A percentile compares a stretch with the other conserved stretches of the same genome.
Evolutionary conservation across 371 early-diverging fungal genomes (phyloP).

Genomic region (Rhizoclosmatium hyalinum): DNA sequence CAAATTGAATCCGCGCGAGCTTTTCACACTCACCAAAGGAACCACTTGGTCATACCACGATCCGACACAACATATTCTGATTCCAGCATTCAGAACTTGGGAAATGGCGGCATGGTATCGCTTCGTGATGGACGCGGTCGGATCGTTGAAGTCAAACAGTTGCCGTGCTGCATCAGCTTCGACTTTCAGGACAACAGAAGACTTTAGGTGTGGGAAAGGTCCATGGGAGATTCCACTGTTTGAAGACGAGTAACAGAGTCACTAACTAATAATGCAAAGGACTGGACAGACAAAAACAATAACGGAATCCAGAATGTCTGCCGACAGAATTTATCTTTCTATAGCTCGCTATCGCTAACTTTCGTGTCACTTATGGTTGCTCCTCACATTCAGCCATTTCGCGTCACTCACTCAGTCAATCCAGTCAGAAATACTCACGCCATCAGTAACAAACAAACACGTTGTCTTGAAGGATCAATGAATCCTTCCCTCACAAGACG

Average conservation of each 20-base stretch:
- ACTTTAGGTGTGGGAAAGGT: slow-evolving; percentile 82
- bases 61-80: slow-evolving; percentile 74
- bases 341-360: too few relatives aligned
- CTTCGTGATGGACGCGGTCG: slow-evolving; percentile 66
- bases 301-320: neutral
- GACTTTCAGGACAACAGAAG: slow-evolving; percentile 83
- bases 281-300: neutral
- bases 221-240: slow-evolving; percentile 46
- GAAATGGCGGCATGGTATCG: slow-evolving; percentile 73
- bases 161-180: slow-evolving; percentile 92
- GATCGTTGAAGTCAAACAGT: slow-evolving; percentile 89
- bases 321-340: neutral
- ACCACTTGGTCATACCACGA: slow-evolving; percentile 93
- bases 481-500: slow-evolving; percentile 71
- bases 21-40: slow-evolving; percentile 51
- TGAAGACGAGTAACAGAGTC: too few relatives aligned
- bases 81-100: slow-evolving; percentile 69
- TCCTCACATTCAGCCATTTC: too few relatives aligned
- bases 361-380: too few relatives aligned
- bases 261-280: neutral
- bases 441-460: slow-evolving; percentile 83
- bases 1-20: too few relatives aligned
- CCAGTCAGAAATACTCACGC: slow-evolving; percentile 48
- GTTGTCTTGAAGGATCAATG: slow-evolving; percentile 69
- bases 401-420: slow-evolving; percentile 64